Percentiles rank a stretch among this genome's conserved stretches.
Conservation (phyloP, 2,329 filamentous ascomycete genomes). For the Alternaria angustiovoidea region DNA sequence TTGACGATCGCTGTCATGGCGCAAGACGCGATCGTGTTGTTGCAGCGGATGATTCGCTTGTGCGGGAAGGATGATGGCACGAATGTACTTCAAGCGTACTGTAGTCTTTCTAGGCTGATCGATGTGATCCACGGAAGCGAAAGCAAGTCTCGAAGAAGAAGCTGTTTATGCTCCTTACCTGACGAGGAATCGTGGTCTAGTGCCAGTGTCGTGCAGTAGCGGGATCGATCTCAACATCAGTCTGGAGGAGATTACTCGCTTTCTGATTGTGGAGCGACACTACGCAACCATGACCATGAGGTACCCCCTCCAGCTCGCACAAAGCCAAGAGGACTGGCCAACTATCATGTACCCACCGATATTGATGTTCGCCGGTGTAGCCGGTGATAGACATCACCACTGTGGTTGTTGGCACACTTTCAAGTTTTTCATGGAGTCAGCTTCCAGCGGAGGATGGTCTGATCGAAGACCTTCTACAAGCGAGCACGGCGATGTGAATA, state of each 20-base stretch:
- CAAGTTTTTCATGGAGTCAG: constrained; percentile 2
- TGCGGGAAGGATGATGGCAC: constrained; percentile 12
- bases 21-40: constrained; percentile 12
- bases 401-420: not conserved
- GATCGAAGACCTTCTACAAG: not conserved
- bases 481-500: constrained; percentile 10
- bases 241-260: not conserved
- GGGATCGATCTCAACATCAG: constrained; percentile 6
- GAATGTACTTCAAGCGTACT: not conserved
- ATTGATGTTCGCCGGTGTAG: not conserved
- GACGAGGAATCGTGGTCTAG: not conserved
- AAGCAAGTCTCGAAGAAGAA: constrained; percentile 2
- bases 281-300: not conserved
- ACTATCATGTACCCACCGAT: not conserved
- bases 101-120: not conserved
- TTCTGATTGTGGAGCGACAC: not conserved
- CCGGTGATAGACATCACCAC: not conserved
- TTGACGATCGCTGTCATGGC: constrained; percentile 12
- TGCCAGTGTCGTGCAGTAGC: constrained; percentile 11
- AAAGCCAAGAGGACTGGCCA: not conserved
- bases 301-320: constrained; percentile 1
- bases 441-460: constrained; percentile 4
- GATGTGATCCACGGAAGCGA: not conserved
- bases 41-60: constrained; percentile 6
- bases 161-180: not conserved